Conservation (phyloP, 495 filamentous ascomycete genomes). For the Penicillium flavigenum region DNA sequence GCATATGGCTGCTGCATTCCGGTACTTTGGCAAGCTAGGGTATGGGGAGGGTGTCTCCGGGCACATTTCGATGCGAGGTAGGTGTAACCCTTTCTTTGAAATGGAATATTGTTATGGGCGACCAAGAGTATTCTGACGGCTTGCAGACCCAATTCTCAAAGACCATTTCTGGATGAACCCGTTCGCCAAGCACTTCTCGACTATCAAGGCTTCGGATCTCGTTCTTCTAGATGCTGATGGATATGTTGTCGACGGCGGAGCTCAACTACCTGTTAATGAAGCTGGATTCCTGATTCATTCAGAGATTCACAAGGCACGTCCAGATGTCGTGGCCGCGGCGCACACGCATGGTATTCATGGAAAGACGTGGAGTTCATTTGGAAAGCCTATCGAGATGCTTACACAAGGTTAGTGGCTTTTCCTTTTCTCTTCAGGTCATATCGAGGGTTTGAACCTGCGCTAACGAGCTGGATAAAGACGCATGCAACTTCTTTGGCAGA, state of each 20-base stretch:
- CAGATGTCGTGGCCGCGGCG: constrained; percentile 51
- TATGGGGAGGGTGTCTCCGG: constrained; percentile 71
- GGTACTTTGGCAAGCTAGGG: constrained; percentile 66
- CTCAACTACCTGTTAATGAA: constrained; percentile 55
- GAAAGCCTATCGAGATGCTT: constrained; percentile 49
- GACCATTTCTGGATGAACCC: constrained; percentile 69
- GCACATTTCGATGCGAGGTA: constrained; percentile 56
- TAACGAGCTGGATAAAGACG: constrained; percentile 41
- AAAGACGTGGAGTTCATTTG: constrained; percentile 50
- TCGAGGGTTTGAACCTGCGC: neutral
- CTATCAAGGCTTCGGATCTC: constrained; percentile 50
- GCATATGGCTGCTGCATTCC: constrained; percentile 70
- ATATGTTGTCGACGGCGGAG: constrained; percentile 54
- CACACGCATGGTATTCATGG: constrained; percentile 51
- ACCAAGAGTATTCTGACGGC: constrained; percentile 6
- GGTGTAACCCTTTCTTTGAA: neutral
- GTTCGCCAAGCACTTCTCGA: constrained; percentile 58
- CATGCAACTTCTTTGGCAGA: constrained; percentile 56
- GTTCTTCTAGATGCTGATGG: constrained; percentile 51
- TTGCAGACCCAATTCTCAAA: constrained; percentile 45
- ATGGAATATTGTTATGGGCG: neutral
- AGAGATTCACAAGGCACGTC: constrained; percentile 51
- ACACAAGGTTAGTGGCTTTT: constrained; percentile 38
- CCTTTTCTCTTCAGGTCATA: neutral
- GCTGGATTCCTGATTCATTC: constrained; percentile 69